Conservation (phyloP, 1,284 basidiomycete genomes). For the Sparassis latifolia region DNA sequence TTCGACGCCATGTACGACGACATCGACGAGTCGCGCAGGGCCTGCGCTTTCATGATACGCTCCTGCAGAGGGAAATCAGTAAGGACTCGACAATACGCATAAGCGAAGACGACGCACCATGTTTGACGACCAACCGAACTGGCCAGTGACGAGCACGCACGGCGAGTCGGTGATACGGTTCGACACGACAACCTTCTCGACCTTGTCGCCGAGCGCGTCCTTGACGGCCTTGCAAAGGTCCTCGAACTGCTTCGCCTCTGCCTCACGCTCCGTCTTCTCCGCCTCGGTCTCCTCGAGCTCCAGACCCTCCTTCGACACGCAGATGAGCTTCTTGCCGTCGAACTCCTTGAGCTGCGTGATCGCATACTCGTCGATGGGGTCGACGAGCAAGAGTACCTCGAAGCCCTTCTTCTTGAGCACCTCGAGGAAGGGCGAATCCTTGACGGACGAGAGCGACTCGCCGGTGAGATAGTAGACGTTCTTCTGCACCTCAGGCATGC, state of each 20-base stretch:
- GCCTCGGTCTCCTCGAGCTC: conserved; percentile 99
- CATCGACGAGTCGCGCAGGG: conserved; percentile 97
- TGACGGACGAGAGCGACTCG: conserved; percentile 88
- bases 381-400: conserved; percentile 95
- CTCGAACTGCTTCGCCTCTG: conserved; percentile 79
- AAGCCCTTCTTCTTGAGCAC: conserved; percentile 99
- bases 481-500: conserved; percentile 99
- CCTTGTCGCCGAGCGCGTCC: conserved; percentile 98
- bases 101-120: conserved; percentile 55
- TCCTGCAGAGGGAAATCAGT: conserved; percentile 44
- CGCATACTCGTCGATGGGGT: conserved; percentile 98
- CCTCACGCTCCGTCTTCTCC: conserved; percentile 91
- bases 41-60: conserved; percentile 99
- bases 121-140: conserved; percentile 99
- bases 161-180: conserved; percentile 97
- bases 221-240: conserved; percentile 95
- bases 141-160: conserved; percentile 95
- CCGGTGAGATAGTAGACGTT: conserved; percentile 99
- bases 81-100: conserved; percentile 1
- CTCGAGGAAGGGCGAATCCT: conserved; percentile 98
- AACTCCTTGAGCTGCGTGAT: conserved; percentile 99
- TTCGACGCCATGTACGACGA: conserved; percentile 99
- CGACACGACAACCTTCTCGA: conserved; percentile 98
- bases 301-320: conserved; percentile 98
- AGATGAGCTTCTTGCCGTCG: conserved; percentile 96